phyloP scores from a whole-genome alignment of 495 filamentous ascomycete species.

The Penicillium alfredii region DNA sequence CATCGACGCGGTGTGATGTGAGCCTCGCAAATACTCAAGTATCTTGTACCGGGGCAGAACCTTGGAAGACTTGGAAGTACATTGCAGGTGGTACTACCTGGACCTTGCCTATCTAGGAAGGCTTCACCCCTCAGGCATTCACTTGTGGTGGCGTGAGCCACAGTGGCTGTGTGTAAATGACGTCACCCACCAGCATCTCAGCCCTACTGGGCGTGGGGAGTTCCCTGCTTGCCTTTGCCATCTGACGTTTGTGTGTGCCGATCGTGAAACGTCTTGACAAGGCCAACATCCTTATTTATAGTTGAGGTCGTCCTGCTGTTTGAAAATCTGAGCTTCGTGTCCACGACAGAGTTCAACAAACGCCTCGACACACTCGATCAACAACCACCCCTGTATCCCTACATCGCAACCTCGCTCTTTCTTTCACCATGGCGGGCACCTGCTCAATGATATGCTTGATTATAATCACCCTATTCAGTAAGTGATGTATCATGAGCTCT shows the following conservation, averaged over 20 bases:
- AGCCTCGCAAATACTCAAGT: background rate
- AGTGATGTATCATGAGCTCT: too few relatives aligned
- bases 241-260: slow-evolving; percentile 16
- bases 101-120: too few relatives aligned
- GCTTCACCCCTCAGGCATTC: too few relatives aligned
- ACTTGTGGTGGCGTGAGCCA: too few relatives aligned
- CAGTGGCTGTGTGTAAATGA: too few relatives aligned
- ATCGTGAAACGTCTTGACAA: slow-evolving; percentile 32
- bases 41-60: background rate
- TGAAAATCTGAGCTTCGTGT: slow-evolving; percentile 27
- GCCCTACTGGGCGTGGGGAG: too few relatives aligned
- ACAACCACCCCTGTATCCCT: background rate
- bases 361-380: slow-evolving; percentile 7
- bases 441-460: slow-evolving; percentile 43
- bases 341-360: slow-evolving; percentile 22
- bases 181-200: slow-evolving; percentile 4
- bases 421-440: slow-evolving; percentile 30
- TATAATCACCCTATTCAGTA: slow-evolving; percentile 55
- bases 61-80: too few relatives aligned
- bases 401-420: background rate
- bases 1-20: slow-evolving; percentile 75
- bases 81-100: too few relatives aligned
- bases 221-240: slow-evolving; percentile 7
- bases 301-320: slow-evolving; percentile 31
- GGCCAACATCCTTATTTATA: slow-evolving; percentile 28